Evolutionary conservation across 2,329 filamentous ascomycete species (phyloP).

Genomic region (Aspergillus floridensis): DNA sequence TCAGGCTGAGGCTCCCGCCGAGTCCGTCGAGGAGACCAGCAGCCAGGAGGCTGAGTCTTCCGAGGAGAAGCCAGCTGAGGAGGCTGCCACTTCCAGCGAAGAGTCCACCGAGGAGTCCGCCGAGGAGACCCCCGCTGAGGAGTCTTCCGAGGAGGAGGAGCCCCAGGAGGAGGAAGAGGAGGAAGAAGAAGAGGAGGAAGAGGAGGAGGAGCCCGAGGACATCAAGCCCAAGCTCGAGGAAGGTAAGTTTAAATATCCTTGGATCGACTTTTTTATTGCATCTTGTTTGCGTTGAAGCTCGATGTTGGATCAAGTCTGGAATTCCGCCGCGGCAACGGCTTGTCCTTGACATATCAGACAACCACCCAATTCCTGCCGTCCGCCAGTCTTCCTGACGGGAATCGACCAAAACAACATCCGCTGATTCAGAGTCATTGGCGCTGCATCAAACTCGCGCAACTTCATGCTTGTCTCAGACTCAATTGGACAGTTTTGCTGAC

Average conservation of each 20-base stretch:
- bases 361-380: background rate
- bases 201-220: slow-evolving; percentile 78
- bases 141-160: slow-evolving; percentile 50
- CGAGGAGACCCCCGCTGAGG: slow-evolving; percentile 46
- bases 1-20: slow-evolving; percentile 59
- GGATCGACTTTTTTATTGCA: background rate
- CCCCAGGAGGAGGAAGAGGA: slow-evolving; percentile 62
- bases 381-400: background rate
- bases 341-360: background rate
- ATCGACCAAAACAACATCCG: too few species aligned
- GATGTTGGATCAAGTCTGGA: background rate
- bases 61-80: slow-evolving; percentile 40
- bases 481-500: slow-evolving; percentile 14
- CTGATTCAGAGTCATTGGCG: background rate
- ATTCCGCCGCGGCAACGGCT: background rate
- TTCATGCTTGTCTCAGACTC: background rate
- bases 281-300: background rate
- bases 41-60: slow-evolving; percentile 39
- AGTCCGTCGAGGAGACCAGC: slow-evolving; percentile 51
- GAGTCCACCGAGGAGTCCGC: slow-evolving; percentile 52
- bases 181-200: slow-evolving; percentile 75
- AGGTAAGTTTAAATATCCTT: slow-evolving; percentile 61
- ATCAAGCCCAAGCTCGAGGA: slow-evolving; percentile 86
- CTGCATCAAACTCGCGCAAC: background rate
- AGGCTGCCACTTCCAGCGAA: slow-evolving; percentile 50